Evolutionary conservation across 139 green algal genomes (phyloP).

Genomic region (Deuterostichococcus epilithicus): DNA sequence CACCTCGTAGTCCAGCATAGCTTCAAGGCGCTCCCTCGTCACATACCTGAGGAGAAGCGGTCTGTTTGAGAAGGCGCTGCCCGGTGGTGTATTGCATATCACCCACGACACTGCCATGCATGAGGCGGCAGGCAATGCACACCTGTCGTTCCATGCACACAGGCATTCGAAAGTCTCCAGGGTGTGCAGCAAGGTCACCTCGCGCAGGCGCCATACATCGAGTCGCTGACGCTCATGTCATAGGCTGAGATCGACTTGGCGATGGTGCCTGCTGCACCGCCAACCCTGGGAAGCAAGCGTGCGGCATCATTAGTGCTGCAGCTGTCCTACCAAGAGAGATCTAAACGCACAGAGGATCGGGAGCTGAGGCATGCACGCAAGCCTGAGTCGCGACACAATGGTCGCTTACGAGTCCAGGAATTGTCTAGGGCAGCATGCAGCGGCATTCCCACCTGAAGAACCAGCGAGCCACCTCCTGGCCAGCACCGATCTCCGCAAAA

Average conservation of each 20-base stretch:
- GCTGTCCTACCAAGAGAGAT: background rate
- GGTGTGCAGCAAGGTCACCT: constrained; percentile 5
- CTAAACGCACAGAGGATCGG: too few relatives aligned
- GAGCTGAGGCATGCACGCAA: too few relatives aligned
- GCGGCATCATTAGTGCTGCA: background rate
- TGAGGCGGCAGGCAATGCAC: too few relatives aligned
- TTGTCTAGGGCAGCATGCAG: constrained; percentile 14
- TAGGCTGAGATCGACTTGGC: constrained; percentile 50
- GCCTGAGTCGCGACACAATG: too few relatives aligned
- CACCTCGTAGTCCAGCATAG: constrained; percentile 52
- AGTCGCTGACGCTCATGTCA: constrained; percentile 54
- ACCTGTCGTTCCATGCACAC: too few relatives aligned
- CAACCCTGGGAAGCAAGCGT: background rate
- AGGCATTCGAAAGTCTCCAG: too few relatives aligned
- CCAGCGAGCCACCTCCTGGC: constrained; percentile 51
- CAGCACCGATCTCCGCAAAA: constrained; percentile 51
- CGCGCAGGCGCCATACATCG: constrained; percentile 35
- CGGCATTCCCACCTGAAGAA: constrained; percentile 29
- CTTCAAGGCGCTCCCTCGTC: constrained; percentile 41
- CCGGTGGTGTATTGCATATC: too few relatives aligned
- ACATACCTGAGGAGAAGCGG: constrained; percentile 38
- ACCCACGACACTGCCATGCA: too few relatives aligned
- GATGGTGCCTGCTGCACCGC: constrained; percentile 29
- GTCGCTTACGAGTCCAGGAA: constrained; percentile 23
- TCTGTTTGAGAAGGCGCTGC: too few relatives aligned